Evolutionary conservation across 2,329 filamentous ascomycete genomes (phyloP), one percentile per base, ranked within the genome.

Genomic region (Lachnellula subtilissima): DNA sequence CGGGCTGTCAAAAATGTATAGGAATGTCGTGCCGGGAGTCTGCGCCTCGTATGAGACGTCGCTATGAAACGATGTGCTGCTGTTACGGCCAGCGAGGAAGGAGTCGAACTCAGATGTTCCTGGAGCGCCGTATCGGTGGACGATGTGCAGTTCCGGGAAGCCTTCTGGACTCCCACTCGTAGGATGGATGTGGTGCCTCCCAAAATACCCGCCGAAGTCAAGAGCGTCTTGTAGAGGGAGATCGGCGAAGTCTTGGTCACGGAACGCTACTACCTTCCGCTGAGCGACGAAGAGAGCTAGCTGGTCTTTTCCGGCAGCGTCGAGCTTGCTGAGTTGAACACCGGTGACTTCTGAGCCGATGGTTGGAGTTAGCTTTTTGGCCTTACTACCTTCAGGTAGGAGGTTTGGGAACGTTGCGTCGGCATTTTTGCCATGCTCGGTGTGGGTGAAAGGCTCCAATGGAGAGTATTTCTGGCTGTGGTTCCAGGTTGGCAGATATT

Each of bases 31-130:
- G 11, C 90, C 89, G 0, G 91, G 90, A 1, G 91, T 89, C 74
- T 96, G 90, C 62, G 82, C 75, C 75, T 96, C 91, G 69, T 94
- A 96, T 0, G 87, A 88, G 1, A 95, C 86, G 64, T 96, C 91
- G 0, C 85, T 88, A 74, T 96, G 91, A 89, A 90, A 96, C 7
- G 88, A 88, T 1, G 93, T 84, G 0, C 85, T 88, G 72, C 86
- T 92, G 3, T 87, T 91, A 8, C 87, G 80, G 48, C 82, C 81
- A 46, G 78, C 74, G 60, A 90, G 83, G 71, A 86, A 87, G 50
- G 80, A 76, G 17, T 79, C 72, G 17, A 77, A 79, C 4, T 76
- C 78, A 3, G 76, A 81, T 2, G 32, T 19, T 64, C 87, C 84
- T 56, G 81, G 73, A 52, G 82, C 84, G n/a, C 83, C 84, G 17